phyloP scores from a whole-genome alignment of 768 basidiomycete genomes.

The Trametes punicea region DNA sequence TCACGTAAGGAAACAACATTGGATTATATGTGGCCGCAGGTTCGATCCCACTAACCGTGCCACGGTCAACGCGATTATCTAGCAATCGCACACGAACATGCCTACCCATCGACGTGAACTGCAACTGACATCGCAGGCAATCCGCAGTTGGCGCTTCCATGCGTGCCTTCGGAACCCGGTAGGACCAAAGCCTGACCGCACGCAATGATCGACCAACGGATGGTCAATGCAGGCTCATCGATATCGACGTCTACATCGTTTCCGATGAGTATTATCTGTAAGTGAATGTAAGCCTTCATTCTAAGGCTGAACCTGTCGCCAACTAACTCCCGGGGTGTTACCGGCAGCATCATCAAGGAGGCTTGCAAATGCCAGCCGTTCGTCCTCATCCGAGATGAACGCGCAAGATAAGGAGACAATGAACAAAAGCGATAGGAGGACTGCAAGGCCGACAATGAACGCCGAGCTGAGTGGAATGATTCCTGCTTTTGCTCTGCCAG shows the following conservation, averaged over 20 bases:
- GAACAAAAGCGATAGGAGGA: conserved; percentile 47
- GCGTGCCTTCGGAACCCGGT: conserved; percentile 43
- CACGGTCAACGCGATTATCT: no score
- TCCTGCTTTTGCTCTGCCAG: conserved; percentile 18
- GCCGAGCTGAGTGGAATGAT: conserved; percentile 27
- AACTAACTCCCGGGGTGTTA: conserved; percentile 44
- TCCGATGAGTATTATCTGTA: conserved; percentile 52
- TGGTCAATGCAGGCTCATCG: conserved; percentile 52
- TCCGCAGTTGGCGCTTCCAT: conserved; percentile 45
- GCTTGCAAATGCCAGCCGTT: conserved; percentile 39
- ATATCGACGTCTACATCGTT: conserved; percentile 58
- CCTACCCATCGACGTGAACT: conserved; percentile 51
- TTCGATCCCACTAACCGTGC: conserved; percentile 34
- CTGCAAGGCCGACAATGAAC: conserved; percentile 35
- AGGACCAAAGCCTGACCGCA: conserved; percentile 48
- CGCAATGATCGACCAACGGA: conserved; percentile 54
- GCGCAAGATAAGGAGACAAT: conserved; percentile 45
- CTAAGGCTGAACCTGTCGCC: no score
- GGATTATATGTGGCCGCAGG: conserved; percentile 47
- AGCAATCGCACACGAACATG: not conserved
- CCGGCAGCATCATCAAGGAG: conserved; percentile 40
- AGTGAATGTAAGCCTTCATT: not conserved
- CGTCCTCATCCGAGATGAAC: conserved; percentile 46
- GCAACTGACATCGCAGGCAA: conserved; percentile 41
- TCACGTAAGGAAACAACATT: conserved; percentile 40